Percentiles rank a stretch among this genome's conserved stretches.
Evolutionary conservation across 345 rosid species (phyloP).

Genomic region (Salix viminalis): DNA sequence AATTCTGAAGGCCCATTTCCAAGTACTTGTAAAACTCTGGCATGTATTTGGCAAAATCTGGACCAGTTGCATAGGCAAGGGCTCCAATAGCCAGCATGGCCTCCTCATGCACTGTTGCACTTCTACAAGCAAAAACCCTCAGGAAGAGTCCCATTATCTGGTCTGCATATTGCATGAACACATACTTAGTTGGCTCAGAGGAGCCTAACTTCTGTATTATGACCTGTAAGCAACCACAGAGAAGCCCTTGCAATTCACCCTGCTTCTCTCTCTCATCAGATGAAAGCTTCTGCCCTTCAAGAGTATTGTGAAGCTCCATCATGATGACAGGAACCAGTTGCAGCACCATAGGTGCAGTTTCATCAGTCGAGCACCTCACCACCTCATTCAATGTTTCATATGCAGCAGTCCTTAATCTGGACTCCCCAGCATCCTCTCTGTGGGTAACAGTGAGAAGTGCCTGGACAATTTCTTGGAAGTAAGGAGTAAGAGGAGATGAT

Average conservation of each 20-base stretch:
- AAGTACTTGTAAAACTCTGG: conserved; percentile 64
- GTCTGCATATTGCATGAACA: conserved; percentile 62
- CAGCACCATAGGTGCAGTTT: conserved; percentile 59
- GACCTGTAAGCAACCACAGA: conserved; percentile 73
- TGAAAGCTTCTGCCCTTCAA: conserved; percentile 58
- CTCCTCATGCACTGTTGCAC: conserved; percentile 77
- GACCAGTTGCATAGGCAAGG: conserved; percentile 66
- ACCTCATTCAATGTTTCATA: conserved; percentile 70
- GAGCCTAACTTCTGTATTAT: conserved; percentile 66
- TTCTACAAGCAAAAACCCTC: conserved; percentile 68
- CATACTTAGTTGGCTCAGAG: conserved; percentile 53
- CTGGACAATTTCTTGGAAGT: conserved; percentile 67
- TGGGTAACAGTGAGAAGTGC: conserved; percentile 66
- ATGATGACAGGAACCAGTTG: conserved; percentile 57
- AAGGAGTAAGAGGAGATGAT: conserved; percentile 59
- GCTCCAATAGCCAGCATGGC: conserved; percentile 82
- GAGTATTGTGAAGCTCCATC: conserved; percentile 67
- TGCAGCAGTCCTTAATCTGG: conserved; percentile 68
- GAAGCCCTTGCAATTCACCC: conserved; percentile 66
- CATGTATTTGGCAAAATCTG: conserved; percentile 65
- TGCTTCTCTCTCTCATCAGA: conserved; percentile 60
- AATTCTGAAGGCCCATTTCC: conserved; percentile 78
- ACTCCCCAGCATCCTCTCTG: conserved; percentile 72
- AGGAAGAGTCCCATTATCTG: conserved; percentile 73
- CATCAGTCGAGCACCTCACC: conserved; percentile 68